These are phyloP conservation scores for Linnemannia schmuckeri DNA, from an alignment of 192 early-diverging fungal genomes.

Conservation along the genomic window DNA sequence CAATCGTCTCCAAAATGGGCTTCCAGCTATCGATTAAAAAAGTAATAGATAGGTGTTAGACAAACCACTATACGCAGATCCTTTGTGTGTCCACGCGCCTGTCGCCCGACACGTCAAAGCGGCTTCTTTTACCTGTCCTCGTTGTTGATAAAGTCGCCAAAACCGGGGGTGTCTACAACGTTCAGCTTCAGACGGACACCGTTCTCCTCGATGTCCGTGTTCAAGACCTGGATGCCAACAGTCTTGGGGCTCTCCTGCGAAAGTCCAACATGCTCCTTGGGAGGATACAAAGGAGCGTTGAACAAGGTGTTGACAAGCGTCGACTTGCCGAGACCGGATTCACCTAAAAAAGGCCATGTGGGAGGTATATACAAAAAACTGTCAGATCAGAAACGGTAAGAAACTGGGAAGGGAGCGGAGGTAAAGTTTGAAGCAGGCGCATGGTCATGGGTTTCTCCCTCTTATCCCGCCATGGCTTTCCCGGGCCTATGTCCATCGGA, in stretches of 20 bases:
- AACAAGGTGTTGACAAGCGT: constrained; percentile 99
- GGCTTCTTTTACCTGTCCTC: constrained; percentile 79
- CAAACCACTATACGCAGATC: not conserved
- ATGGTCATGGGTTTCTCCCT: not conserved
- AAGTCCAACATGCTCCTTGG: constrained; percentile 79
- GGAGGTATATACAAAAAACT: not conserved
- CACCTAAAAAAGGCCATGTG: constrained; percentile 66
- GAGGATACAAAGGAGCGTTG: constrained; percentile 88
- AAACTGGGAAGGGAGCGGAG: not conserved
- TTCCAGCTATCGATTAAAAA: constrained; percentile 81
- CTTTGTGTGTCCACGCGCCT: not conserved
- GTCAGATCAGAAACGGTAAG: constrained; percentile 13
- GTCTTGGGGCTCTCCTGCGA: constrained; percentile 76
- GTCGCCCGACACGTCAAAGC: not conserved
- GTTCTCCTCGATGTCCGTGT: constrained; percentile 94
- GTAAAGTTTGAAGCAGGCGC: not conserved
- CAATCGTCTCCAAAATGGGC: constrained; percentile 95
- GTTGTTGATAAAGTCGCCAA: constrained; percentile 99
- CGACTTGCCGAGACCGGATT: constrained; percentile 96
- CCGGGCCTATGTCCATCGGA: not conserved
- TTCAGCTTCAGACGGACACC: constrained; percentile 94
- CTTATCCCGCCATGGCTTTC: constrained; percentile 4
- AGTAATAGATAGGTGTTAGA: not conserved
- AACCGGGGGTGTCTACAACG: constrained; percentile 98
- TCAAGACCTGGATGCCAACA: constrained; percentile 84